phyloP scores from a whole-genome alignment of 2,329 filamentous ascomycete genomes.

The Aureobasidium mangrovei region DNA sequence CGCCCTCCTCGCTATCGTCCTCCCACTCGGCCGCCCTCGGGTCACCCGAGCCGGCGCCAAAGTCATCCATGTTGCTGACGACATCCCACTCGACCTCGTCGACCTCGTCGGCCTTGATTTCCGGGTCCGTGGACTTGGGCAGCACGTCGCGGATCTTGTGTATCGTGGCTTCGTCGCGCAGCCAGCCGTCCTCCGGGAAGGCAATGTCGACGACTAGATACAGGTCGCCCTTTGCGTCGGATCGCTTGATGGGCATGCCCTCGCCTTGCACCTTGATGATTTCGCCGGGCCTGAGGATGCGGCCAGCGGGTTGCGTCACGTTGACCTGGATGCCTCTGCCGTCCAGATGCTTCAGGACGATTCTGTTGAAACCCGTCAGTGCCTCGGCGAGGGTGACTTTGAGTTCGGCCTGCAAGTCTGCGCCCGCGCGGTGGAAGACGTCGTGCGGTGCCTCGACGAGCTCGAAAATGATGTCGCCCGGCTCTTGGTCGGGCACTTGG shows the following conservation, averaged over 20 bases:
- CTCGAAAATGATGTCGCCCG: conserved; percentile 88
- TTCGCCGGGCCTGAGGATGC: conserved; percentile 74
- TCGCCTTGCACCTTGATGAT: conserved; percentile 79
- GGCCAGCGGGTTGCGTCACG: conserved; percentile 60
- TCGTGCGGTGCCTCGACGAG: conserved; percentile 75
- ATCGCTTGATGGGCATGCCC: conserved; percentile 88
- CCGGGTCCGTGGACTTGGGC: conserved; percentile 43
- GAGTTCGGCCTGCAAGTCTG: conserved; percentile 75
- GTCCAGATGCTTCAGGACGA: conserved; percentile 86
- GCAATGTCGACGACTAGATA: conserved; percentile 79
- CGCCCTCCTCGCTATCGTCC: conserved; percentile 57
- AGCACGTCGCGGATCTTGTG: conserved; percentile 66
- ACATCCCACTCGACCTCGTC: conserved; percentile 84
- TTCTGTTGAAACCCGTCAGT: conserved; percentile 78
- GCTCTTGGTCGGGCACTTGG: conserved; percentile 77
- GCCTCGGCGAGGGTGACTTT: conserved; percentile 76
- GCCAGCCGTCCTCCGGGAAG: conserved; percentile 83
- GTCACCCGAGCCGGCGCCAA: conserved; percentile 64
- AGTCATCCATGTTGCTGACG: conserved; percentile 77
- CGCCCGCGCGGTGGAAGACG: conserved; percentile 70
- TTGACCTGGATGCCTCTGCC: conserved; percentile 79
- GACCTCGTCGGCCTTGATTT: conserved; percentile 62
- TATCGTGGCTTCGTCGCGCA: conserved; percentile 58
- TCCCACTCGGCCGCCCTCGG: conserved; percentile 62
- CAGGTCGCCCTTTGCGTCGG: conserved; percentile 74